phyloP scores from a whole-genome alignment of 108 stramenopile species.

The Conticribra weissflogii region DNA sequence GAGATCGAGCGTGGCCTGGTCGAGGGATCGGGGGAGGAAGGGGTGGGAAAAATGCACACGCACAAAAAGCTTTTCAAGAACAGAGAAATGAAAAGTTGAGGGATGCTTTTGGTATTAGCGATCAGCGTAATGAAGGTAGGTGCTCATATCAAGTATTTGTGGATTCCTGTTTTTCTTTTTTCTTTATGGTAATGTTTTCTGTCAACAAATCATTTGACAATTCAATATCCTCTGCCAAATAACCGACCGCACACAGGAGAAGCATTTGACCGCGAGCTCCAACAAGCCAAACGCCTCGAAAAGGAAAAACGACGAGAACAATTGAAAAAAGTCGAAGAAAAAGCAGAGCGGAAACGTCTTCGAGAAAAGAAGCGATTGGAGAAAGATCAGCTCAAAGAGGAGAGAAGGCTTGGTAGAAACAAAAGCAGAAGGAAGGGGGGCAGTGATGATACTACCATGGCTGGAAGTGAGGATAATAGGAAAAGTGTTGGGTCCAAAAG shows the following conservation, averaged over 20 bases:
- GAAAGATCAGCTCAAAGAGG: slow-evolving; percentile 27
- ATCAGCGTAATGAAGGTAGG: slow-evolving; percentile 64
- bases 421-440: slow-evolving; percentile 30
- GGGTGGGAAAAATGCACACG: slow-evolving; percentile 46
- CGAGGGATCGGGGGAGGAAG: slow-evolving; percentile 3
- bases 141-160: background rate
- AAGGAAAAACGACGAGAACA: slow-evolving; percentile 53
- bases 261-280: slow-evolving; percentile 84
- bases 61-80: slow-evolving; percentile 30
- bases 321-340: slow-evolving; percentile 46
- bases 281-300: slow-evolving; percentile 62
- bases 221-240: too few relatives aligned
- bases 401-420: slow-evolving; percentile 20
- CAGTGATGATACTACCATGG: slow-evolving; percentile 15
- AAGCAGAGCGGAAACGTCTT: slow-evolving; percentile 50
- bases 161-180: background rate
- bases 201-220: background rate
- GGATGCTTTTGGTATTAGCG: slow-evolving; percentile 65
- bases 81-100: slow-evolving; percentile 66
- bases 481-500: slow-evolving; percentile 12
- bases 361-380: slow-evolving; percentile 38
- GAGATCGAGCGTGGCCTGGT: background rate
- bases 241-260: too few relatives aligned
- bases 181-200: background rate
- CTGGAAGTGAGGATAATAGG: slow-evolving; percentile 7